Evolutionary conservation across 306 rosid genomes (phyloP).

Genomic region (Rubus parviflorus): DNA sequence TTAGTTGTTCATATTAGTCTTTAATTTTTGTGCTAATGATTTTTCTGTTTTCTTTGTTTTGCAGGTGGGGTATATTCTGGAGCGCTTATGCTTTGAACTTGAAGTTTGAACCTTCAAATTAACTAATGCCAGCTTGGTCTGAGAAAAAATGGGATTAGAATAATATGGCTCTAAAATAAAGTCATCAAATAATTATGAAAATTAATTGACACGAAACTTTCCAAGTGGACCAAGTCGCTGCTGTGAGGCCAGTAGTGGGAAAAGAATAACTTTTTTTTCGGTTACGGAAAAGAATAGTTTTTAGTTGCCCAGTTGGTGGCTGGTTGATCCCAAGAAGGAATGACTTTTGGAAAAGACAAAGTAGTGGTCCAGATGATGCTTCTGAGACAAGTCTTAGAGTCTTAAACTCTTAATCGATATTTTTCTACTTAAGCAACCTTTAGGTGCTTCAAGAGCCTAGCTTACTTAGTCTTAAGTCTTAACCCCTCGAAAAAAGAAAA

Average conservation of each 20-base stretch:
- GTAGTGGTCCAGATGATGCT: neutral
- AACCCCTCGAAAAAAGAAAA: neutral
- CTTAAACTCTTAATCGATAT: neutral
- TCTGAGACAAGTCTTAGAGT: neutral
- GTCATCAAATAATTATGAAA: neutral
- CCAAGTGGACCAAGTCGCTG: neutral
- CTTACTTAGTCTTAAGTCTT: neutral
- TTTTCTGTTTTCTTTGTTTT: conserved; percentile 15
- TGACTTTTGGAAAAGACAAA: neutral
- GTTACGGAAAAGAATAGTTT: neutral
- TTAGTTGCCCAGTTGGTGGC: neutral
- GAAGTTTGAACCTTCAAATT: neutral
- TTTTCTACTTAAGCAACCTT: neutral
- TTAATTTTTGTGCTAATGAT: conserved; percentile 7
- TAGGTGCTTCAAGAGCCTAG: neutral
- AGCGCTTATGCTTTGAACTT: neutral
- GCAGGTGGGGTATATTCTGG: conserved; percentile 37
- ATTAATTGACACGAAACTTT: neutral
- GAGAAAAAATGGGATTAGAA: neutral
- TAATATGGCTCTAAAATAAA: neutral
- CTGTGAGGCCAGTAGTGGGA: neutral
- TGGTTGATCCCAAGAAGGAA: neutral
- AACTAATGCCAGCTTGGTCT: neutral
- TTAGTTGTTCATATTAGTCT: neutral
- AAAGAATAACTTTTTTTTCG: too few relatives aligned